phyloP scores from a whole-genome alignment of 2,329 filamentous ascomycete species.

The Talaromyces sp. region DNA sequence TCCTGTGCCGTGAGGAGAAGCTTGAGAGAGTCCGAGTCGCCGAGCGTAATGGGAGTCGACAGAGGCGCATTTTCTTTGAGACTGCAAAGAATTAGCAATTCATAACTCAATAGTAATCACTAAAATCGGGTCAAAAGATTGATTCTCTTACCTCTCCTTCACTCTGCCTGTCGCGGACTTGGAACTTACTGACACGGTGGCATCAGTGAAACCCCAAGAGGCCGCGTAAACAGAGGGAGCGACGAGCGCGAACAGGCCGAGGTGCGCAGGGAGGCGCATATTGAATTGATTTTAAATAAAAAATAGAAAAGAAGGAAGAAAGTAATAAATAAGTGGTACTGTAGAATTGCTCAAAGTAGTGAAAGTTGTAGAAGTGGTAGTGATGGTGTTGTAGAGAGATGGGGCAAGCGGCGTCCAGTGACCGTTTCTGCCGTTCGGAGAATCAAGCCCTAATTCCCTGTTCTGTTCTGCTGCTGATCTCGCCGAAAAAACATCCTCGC shows the following conservation, averaged over 20 bases:
- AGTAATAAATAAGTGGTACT: not conserved
- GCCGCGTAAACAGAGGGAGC: constrained; percentile 44
- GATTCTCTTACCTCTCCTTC: constrained; percentile 55
- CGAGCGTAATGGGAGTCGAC: constrained; percentile 62
- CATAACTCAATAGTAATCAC: not conserved
- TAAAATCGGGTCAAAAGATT: not conserved
- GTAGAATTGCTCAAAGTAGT: not conserved
- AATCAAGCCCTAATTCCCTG: constrained; percentile 40
- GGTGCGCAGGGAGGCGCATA: constrained; percentile 38
- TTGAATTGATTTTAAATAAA: not conserved
- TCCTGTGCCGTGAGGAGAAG: constrained; percentile 78
- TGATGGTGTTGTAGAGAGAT: constrained; percentile 2
- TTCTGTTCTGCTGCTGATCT: constrained; percentile 19
- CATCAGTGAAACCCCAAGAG: constrained; percentile 63
- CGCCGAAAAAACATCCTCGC: constrained; percentile 19
- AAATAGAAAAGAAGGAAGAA: not conserved
- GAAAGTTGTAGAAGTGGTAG: not conserved
- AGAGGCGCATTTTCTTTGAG: constrained; percentile 60
- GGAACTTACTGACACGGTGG: constrained; percentile 56
- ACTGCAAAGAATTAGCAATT: constrained; percentile 39
- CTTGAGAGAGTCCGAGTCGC: constrained; percentile 71
- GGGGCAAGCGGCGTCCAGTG: constrained; percentile 31
- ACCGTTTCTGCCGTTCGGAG: constrained; percentile 24
- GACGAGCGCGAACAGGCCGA: constrained; percentile 36
- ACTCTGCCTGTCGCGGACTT: constrained; percentile 58